Base-by-base conservation (phyloP, 495 filamentous ascomycete genomes). In the Penicillium samsonianum region DNA sequence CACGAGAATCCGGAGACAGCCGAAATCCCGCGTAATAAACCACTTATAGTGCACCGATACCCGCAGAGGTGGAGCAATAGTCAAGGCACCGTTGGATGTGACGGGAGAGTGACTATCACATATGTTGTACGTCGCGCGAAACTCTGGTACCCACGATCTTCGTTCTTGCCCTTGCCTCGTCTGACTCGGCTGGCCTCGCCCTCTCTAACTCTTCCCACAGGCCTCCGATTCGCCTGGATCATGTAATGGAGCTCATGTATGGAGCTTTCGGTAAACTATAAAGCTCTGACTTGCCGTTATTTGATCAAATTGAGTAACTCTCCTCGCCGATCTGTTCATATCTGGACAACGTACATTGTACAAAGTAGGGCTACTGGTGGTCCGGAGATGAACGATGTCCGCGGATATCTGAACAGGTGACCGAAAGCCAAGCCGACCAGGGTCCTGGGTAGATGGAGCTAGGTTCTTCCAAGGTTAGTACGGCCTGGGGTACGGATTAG, bases 31-130 rank as follows among this genome's bases (percentile, higher is more conserved):
- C 23, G 8, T 42, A 42, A 5, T 19, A 14, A 23, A 7, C n/a
- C 35, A 38, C 31, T 50, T 25, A 26, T 20, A 16, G 19, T 10
- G 5, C 22, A 14, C 12, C 14, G 22, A 53, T 26, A 53, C 30
- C 37, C n/a, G 25, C 37, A 22, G 23, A 40, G 23, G 38, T 41
- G 47, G 47, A 17, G 47, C 19, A 31, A 42, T n/a, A 38, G 35
- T 17, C 35, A 38, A 9, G 23, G 1, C 26, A 38, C 50, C 53
- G 43, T 55, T 55, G 20, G 20, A 55, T 37, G 52, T 45, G 41
- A 54, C 30, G 30, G 22, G 28, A 11, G 22, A 23, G 16, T 12
- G 12, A 31, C 38, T 5, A 54, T 40, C 50, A 22, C 38, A 53
- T n/a, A n/a, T n/a, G n/a, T n/a, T 4, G 4, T 40, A 16, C 25